Conservation (phyloP, 345 rosid genomes). For the Eucalyptus sideroxylon region DNA sequence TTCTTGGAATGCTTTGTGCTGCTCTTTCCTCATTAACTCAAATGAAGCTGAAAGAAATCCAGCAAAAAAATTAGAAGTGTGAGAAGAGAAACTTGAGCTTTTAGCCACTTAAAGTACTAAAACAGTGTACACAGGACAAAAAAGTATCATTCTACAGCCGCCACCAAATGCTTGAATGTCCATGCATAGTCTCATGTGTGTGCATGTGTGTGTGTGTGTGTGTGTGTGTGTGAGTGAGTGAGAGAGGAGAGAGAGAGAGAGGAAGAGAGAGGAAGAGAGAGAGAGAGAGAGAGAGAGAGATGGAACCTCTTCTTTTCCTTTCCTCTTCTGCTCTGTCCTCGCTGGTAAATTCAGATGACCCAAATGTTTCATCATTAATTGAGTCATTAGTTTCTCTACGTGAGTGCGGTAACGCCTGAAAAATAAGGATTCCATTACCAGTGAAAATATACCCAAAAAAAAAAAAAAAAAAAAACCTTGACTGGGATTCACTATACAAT, state of each 20-base stretch:
- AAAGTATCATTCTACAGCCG: not conserved
- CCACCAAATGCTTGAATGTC: not conserved
- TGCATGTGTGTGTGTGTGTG: not conserved
- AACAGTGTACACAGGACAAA: not conserved
- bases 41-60: conserved; percentile 55
- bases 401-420: conserved; percentile 63
- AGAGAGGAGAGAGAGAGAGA: not conserved
- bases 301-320: conserved; percentile 84
- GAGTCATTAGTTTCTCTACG: conserved; percentile 71
- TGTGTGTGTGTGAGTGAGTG: not conserved
- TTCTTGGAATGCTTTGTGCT: conserved; percentile 73
- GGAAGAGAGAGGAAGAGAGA: not conserved
- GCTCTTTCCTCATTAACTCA: conserved; percentile 95
- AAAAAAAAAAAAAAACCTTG: not conserved
- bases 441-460: not conserved
- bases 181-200: not conserved
- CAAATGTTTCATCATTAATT: conserved; percentile 85
- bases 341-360: conserved; percentile 60
- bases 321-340: conserved; percentile 97
- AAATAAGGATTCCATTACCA: not conserved
- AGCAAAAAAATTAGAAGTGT: conserved; percentile 3
- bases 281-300: not conserved
- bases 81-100: not conserved
- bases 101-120: not conserved
- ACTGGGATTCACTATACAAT: not conserved